Base-by-base conservation (phyloP, 106 monocot species). In the Dioscorea zingiberensis region DNA sequence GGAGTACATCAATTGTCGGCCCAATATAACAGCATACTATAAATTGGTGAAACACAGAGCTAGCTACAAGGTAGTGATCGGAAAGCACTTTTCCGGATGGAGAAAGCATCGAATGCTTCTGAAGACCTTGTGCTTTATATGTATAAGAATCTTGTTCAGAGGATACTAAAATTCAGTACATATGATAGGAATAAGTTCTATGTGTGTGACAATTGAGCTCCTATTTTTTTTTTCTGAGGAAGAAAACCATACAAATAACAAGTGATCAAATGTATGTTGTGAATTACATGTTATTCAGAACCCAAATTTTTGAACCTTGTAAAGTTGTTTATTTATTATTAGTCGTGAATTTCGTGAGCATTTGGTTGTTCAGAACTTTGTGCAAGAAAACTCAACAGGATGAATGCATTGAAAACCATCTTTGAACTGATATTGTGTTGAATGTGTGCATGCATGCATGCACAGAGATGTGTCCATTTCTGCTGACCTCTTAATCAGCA, bases 71-170 rank as follows among this genome's bases (percentile, higher is more conserved):
- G 54, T 60, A 46, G 92, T 84, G 17, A 86, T 98, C 62, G 92
- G 97, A 26, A 88, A 74, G 65, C 81, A 92, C 69, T 98, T 98
- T 67, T 44, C 58, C 0, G 92, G 92, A 19, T 98, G 97, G 97
- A 86, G 84, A 25, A 92, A 86, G 68, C 86, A 98, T 55, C 69
- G 71, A 54, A 84, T 83, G 19, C 63, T 89, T 22, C 23, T 84
- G 32, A 92, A 89, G 64, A 98, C 92, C 0, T 48, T 76, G 15
- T 92, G 75, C 66, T 98, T 86, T 73, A 77, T 98, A 29, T 76
- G 62, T 30, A 44, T 92, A 16, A 83, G 97, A 75, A 86, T 67
- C 32, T 11, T 75, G 60, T 84, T 98, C 61, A 79, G 78, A 69
- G 83, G 61, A 54, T 89, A 92, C 44, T 98, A 48, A 70, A 46